Conservation (phyloP, 345 rosid species). For the Toxicodendron radicans region DNA sequence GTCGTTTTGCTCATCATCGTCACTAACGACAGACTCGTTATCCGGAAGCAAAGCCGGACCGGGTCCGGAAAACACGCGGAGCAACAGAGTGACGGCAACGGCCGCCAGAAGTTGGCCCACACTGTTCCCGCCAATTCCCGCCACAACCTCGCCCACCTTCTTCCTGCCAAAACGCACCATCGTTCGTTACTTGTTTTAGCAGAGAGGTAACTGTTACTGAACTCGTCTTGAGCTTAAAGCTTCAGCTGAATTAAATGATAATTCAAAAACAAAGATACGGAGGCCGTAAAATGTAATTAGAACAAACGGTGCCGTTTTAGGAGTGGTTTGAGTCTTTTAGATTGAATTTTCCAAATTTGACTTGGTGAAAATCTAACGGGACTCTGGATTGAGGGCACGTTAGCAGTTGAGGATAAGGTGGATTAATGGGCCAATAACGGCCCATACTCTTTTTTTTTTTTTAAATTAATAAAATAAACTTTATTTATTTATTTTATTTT, state of each 20-base stretch:
- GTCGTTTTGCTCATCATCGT: conserved; percentile 23
- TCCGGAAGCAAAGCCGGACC: conserved; percentile 67
- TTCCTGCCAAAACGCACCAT: conserved; percentile 75
- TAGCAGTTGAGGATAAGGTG: conserved; percentile 25
- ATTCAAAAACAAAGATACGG: not conserved
- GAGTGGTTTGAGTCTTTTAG: not conserved
- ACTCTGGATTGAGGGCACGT: conserved; percentile 12
- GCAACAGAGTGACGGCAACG: conserved; percentile 70
- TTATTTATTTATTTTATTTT: no score
- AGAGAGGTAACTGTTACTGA: not conserved
- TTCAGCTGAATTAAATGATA: not conserved
- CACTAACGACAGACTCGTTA: conserved; percentile 32
- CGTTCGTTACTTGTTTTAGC: conserved; percentile 4
- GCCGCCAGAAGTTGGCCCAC: conserved; percentile 68
- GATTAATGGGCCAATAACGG: not conserved
- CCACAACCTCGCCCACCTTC: conserved; percentile 51
- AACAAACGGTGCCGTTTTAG: conserved; percentile 4
- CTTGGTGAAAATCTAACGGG: no score
- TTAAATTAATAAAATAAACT: no score
- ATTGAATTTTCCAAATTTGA: no score
- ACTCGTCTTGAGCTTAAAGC: not conserved
- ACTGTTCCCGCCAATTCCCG: conserved; percentile 68
- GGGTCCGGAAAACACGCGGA: conserved; percentile 79
- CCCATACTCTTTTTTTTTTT: no score
- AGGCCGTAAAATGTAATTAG: no score